Evolutionary conservation across 2,329 filamentous ascomycete genomes (phyloP).

Genomic region (Colletotrichum brevisporum): DNA sequence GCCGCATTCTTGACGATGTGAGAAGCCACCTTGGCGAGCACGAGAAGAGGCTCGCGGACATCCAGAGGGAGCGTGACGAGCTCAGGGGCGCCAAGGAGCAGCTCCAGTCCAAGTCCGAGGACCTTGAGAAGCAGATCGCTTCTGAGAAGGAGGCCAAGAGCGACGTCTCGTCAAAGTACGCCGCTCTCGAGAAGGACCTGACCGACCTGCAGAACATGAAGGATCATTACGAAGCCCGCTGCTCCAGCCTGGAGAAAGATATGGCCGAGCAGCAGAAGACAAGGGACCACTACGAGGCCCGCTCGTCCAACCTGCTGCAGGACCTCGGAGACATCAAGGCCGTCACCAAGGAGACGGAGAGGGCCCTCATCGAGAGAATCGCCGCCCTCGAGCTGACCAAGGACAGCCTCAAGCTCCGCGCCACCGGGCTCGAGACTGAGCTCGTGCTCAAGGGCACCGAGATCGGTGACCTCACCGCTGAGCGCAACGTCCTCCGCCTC

Average conservation of each 20-base stretch:
- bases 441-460: constrained; percentile 33
- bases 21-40: constrained; percentile 30
- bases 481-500: constrained; percentile 33
- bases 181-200: constrained; percentile 20
- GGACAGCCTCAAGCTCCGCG: constrained; percentile 33
- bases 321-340: constrained; percentile 36
- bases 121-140: constrained; percentile 30
- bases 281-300: constrained; percentile 15
- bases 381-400: constrained; percentile 40
- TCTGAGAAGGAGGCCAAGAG: constrained; percentile 28
- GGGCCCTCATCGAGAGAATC: constrained; percentile 38
- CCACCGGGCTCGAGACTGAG: constrained; percentile 35
- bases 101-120: constrained; percentile 31
- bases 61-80: constrained; percentile 31
- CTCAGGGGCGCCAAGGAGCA: constrained; percentile 30
- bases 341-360: constrained; percentile 37
- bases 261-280: constrained; percentile 15
- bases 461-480: constrained; percentile 36
- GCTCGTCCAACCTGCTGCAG: constrained; percentile 30
- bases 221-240: constrained; percentile 18
- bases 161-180: constrained; percentile 23
- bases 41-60: constrained; percentile 25
- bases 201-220: constrained; percentile 19
- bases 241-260: constrained; percentile 1
- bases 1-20: constrained; percentile 32